Evolutionary conservation across 2,329 filamentous ascomycete genomes (phyloP).

Genomic region (Microcyclospora tardicrescens): DNA sequence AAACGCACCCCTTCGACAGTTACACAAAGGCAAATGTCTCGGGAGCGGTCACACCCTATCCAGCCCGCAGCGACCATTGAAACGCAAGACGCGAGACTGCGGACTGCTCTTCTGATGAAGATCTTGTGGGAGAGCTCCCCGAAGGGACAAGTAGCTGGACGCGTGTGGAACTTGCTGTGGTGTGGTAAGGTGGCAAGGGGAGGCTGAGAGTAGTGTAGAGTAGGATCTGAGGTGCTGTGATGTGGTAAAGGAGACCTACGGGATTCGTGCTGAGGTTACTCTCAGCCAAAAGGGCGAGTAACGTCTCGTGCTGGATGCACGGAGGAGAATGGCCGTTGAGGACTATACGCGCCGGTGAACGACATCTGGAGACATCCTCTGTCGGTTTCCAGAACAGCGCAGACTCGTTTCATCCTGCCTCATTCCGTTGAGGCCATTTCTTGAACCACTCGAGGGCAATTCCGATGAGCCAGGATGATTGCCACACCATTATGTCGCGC

Average conservation of each 20-base stretch:
- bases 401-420: too few relatives aligned
- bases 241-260: neutral
- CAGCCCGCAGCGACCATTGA: slow-evolving; percentile 18
- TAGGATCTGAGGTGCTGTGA: neutral
- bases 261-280: neutral
- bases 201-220: neutral
- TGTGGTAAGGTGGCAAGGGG: neutral
- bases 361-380: too few relatives aligned
- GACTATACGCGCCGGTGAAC: too few relatives aligned
- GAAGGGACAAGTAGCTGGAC: slow-evolving; percentile 16
- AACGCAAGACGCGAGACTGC: slow-evolving; percentile 18
- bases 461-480: too few relatives aligned
- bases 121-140: slow-evolving; percentile 12
- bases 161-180: slow-evolving; percentile 3
- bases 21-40: too few relatives aligned
- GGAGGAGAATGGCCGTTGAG: too few relatives aligned
- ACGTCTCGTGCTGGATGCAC: too few relatives aligned
- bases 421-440: too few relatives aligned
- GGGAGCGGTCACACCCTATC: slow-evolving; percentile 8
- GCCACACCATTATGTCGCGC: too few relatives aligned
- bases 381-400: too few relatives aligned
- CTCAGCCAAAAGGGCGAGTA: too few relatives aligned
- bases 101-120: slow-evolving; percentile 18
- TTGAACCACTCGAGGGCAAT: too few relatives aligned
- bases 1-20: slow-evolving; percentile 1